Base-by-base conservation (phyloP, 2,329 filamentous ascomycete species). In the Exophiala lecanii-corni region DNA sequence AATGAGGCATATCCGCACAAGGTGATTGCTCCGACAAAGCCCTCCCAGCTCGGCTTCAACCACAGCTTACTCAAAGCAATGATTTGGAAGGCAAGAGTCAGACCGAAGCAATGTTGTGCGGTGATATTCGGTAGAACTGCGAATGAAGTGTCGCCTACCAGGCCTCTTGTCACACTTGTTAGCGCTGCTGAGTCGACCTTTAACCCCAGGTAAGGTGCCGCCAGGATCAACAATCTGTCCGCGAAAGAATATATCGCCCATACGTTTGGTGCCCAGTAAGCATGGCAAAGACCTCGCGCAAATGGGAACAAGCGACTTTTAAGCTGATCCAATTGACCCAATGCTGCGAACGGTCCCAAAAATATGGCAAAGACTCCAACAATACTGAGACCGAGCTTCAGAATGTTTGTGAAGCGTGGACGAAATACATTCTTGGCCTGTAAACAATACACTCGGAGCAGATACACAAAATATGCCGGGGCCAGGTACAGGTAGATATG, bases 401-500 rank as follows among this genome's bases (percentile, higher is more conserved):
- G 55, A 55, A 80, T 85, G 62, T 97, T 96, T 47, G 76, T 63
- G 51, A 92, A 81, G 52, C 79, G 81, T 15, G 53, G 53, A 13
- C 40, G 51, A 55, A 94, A 85, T 36, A 89, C 72, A 1, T 82
- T 89, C 55, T 79, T 80, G 2, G 84, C 74, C 25, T 86, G 86
- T 10, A 98, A 73, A 60, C 92, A 97, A 68, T 97, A 96, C 2
- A 76, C 76, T 52, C 92, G 79, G n/a, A 97, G 76, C 9, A 98
- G 75, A 62, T 84, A 97, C 51, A 96, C 84, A 59, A 97, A 95
- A 67, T 95, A 98, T 19, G 92, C 92, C 2, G 92, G 89, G 1
- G 91, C 89, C 18, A 98, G 77, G 64, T 98, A 98, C 26, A 96
- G 81, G 64, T 97, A 95, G 55, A 98, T 97, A 65, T 98, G 92